A percentile compares a stretch with the other conserved stretches of the same genome.
phyloP scores from a whole-genome alignment of 1,139 yeast genomes.

The Geotrichum siamense region DNA sequence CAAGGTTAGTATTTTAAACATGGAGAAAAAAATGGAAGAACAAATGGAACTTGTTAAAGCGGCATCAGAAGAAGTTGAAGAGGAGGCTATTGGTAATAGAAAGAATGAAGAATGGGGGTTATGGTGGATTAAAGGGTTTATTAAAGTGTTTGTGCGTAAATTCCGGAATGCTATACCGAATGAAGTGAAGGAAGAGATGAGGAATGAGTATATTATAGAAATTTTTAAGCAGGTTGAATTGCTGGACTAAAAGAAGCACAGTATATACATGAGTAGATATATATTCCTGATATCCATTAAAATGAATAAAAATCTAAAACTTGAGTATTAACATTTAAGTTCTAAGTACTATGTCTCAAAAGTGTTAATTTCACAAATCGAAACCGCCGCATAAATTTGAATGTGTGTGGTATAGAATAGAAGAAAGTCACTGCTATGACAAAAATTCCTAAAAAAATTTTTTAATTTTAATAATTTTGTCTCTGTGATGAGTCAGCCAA shows the following conservation, averaged over 20 bases:
- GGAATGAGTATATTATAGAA: neutral
- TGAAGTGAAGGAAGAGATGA: conserved; percentile 1
- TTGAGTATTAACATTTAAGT: too few species aligned
- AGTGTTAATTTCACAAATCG: too few species aligned
- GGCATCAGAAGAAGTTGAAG: conserved; percentile 11
- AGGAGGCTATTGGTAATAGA: neutral
- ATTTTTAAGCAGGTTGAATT: conserved; percentile 1
- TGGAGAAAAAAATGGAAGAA: conserved; percentile 17
- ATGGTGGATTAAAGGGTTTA: conserved; percentile 18
- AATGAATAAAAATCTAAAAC: too few species aligned
- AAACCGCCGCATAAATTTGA: too few species aligned
- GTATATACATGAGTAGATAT: neutral
- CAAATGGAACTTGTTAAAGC: conserved; percentile 17
- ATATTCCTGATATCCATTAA: neutral
- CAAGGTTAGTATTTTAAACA: conserved; percentile 5
- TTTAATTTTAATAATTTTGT: too few species aligned
- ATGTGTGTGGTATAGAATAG: too few species aligned
- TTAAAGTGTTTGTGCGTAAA: conserved; percentile 10
- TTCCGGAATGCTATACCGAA: conserved; percentile 6
- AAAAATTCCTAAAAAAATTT: too few species aligned
- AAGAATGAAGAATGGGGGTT: conserved; percentile 17
- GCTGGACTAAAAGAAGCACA: neutral
- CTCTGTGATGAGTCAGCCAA: too few species aligned
- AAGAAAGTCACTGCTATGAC: too few species aligned
- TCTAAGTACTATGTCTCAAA: too few species aligned